A percentile compares a stretch with the other conserved stretches of the same genome.
phyloP scores from a whole-genome alignment of 2,329 filamentous ascomycete genomes.

The Tolypocladium pustulatum region DNA sequence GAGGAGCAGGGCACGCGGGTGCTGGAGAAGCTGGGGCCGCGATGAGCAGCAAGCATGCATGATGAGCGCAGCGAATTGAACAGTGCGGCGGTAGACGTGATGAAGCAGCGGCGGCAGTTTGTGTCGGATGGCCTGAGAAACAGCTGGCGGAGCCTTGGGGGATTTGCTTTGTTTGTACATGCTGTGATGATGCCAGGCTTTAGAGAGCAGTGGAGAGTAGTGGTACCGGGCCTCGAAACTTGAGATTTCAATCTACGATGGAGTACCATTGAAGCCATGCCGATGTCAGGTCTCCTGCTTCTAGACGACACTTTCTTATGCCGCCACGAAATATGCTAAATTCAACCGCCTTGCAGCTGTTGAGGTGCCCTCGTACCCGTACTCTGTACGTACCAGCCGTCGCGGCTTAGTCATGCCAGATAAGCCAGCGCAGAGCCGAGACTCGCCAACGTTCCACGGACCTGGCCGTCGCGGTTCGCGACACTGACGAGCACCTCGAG shows the following conservation, averaged over 20 bases:
- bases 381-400: too few relatives aligned
- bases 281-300: too few relatives aligned
- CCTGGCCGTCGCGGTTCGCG: not conserved
- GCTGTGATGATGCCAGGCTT: too few relatives aligned
- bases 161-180: not conserved
- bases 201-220: too few relatives aligned
- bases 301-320: too few relatives aligned
- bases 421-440: not conserved
- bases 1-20: slow-evolving; percentile 78
- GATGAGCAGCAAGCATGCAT: slow-evolving; percentile 35
- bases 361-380: too few relatives aligned
- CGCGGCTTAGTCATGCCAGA: not conserved
- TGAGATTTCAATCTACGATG: too few relatives aligned
- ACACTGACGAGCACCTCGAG: too few relatives aligned
- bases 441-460: not conserved
- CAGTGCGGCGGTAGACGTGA: not conserved
- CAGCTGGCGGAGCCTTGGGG: not conserved
- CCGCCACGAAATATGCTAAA: too few relatives aligned
- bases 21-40: slow-evolving; percentile 85
- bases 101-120: not conserved
- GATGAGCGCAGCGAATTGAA: not conserved
- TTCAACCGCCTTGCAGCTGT: too few relatives aligned
- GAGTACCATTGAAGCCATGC: too few relatives aligned
- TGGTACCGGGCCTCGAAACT: too few relatives aligned
- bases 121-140: not conserved